Base-by-base conservation (phyloP, 176 grass and related monocot species). In the Ensete ventricosum region DNA sequence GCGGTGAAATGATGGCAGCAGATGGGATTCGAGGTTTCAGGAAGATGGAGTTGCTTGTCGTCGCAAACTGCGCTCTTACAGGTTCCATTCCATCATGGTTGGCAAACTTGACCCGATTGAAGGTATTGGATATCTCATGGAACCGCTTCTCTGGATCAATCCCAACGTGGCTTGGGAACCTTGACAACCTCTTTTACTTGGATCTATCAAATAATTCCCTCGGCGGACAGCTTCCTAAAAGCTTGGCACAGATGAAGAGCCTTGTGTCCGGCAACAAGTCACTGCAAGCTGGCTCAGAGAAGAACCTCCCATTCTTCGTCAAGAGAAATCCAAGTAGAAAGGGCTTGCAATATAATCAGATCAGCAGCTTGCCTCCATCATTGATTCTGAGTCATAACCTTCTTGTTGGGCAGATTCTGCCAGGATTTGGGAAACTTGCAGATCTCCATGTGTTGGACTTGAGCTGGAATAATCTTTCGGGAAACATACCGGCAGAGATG, bases 171-270 rank as follows among this genome's bases (percentile, higher is more conserved):
- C 7, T 69, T 49, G 67, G 67, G 9, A 50, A 69, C 14, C 67
- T 69, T 11, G 67, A 69, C 29, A 9, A 20, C 1, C 67, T 69
- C 27, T 69, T 69, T 49, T 69, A 69, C 67, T 20, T 69, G 67
- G 67, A 69, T 50, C 14, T 69, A 7, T 69, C 67, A 19, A 50
- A 69, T 11, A 69, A 69, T 51, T 69, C 43, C 48, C 34, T 69
- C 29, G 20, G 67, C n/a, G 67, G 29, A 69, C 6, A 19, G 6
- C 27, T 69, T 69, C 67, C 67, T 1, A 16, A 69, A 0, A 50
- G 43, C 27, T 50, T 69, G 67, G 8, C 67, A 19, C 67, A 69
- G 0, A 69, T 69, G 67, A 51, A 69, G 67, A 69, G 67, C 67
- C 19, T 69, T 6, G 2, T 49, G 26, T 69, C 67, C 0, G 14